Conservation (phyloP, 768 basidiomycete genomes). For the Termitomyces sp. region DNA sequence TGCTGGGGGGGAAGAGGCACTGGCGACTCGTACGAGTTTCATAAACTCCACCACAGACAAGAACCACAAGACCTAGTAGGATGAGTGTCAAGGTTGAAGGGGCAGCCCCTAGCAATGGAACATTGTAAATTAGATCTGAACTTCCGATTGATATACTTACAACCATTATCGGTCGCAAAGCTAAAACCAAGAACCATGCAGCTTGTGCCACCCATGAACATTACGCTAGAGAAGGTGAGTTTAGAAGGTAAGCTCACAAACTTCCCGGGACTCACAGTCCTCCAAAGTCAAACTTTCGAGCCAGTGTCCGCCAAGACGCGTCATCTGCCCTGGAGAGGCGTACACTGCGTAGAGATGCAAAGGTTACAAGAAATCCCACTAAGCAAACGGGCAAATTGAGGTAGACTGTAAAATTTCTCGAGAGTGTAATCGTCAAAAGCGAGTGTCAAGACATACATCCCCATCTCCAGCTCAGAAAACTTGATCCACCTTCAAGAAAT, state of each 20-base stretch:
- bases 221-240: conserved; percentile 36
- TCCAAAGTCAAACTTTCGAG: conserved; percentile 63
- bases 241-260: conserved; percentile 1
- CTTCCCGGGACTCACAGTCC: conserved; percentile 55
- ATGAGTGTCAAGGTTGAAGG: conserved; percentile 59
- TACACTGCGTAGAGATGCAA: conserved; percentile 55
- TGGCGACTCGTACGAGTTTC: conserved; percentile 65
- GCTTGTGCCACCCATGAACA: conserved; percentile 73
- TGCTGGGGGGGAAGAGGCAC: conserved; percentile 62
- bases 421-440: conserved; percentile 12
- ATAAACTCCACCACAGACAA: conserved; percentile 58
- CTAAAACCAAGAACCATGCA: conserved; percentile 77
- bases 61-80: conserved; percentile 44
- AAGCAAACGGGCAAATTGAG: conserved; percentile 76
- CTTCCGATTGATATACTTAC: conserved; percentile 35
- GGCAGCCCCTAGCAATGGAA: conserved; percentile 47
- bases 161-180: conserved; percentile 61
- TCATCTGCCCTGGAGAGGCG: conserved; percentile 36
- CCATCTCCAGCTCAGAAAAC: conserved; percentile 70
- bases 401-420: conserved; percentile 50
- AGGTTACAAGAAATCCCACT: conserved; percentile 51
- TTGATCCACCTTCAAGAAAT: conserved; percentile 23
- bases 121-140: conserved; percentile 9
- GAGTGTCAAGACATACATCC: conserved; percentile 56
- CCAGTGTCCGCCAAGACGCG: conserved; percentile 52